These are phyloP conservation scores for Aspergillus carlsbadensis DNA, from an alignment of 495 filamentous ascomycete species.

Conservation along the genomic window DNA sequence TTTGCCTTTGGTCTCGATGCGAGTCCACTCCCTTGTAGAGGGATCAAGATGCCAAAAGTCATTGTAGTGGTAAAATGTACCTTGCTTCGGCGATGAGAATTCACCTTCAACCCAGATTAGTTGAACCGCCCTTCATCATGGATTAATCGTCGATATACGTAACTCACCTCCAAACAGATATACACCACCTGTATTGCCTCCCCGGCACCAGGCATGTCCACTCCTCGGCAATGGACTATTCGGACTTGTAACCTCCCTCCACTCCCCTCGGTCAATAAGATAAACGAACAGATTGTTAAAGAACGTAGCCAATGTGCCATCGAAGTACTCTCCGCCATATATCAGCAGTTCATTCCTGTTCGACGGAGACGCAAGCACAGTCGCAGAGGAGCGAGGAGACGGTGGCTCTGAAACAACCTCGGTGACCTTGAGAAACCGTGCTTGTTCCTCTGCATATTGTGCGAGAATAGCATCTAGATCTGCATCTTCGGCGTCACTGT, in stretches of 20 bases:
- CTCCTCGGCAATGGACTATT: slow-evolving; percentile 89
- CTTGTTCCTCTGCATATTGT: slow-evolving; percentile 80
- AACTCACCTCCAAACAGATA: slow-evolving; percentile 82
- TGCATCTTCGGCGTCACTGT: slow-evolving; percentile 86
- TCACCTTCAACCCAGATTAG: slow-evolving; percentile 48
- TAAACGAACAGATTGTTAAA: slow-evolving; percentile 83
- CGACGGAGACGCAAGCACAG: slow-evolving; percentile 77
- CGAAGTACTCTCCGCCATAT: slow-evolving; percentile 79
- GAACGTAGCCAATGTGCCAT: slow-evolving; percentile 61
- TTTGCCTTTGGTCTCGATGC: slow-evolving; percentile 83
- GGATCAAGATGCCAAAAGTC: slow-evolving; percentile 95
- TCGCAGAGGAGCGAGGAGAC: slow-evolving; percentile 71
- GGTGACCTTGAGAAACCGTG: slow-evolving; percentile 89
- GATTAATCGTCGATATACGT: too few relatives aligned
- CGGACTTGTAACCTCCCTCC: slow-evolving; percentile 82
- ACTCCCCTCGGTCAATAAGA: slow-evolving; percentile 80
- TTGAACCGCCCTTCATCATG: too few relatives aligned
- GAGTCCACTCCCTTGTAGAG: slow-evolving; percentile 79
- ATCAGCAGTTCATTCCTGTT: slow-evolving; percentile 88
- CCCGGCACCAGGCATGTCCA: slow-evolving; percentile 90
- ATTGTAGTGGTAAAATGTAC: slow-evolving; percentile 98
- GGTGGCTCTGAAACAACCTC: slow-evolving; percentile 77
- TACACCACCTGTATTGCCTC: slow-evolving; percentile 78
- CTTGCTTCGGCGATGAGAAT: slow-evolving; percentile 84
- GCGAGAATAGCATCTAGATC: slow-evolving; percentile 96